These are phyloP conservation scores for Leishmania turanica DNA, from an alignment of 208 protist species.

Conservation along the genomic window DNA sequence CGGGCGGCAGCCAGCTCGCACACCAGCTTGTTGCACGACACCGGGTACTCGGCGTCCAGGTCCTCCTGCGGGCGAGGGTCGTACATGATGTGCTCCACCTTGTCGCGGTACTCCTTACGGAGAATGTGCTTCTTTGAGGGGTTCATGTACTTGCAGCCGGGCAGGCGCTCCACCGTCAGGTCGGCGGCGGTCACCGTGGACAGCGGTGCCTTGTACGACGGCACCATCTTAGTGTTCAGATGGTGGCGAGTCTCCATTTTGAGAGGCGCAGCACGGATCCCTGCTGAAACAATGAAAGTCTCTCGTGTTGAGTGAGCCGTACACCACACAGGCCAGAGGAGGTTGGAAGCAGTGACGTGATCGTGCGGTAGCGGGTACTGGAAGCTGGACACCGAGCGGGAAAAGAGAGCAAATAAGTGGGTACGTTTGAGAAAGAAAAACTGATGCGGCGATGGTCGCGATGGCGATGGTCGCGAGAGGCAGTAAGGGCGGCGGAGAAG, in stretches of 20 bases:
- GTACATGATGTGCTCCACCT: constrained; percentile 90
- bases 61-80: constrained; percentile 77
- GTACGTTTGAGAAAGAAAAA: not conserved
- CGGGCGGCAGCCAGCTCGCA: constrained; percentile 85
- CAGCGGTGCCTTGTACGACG: constrained; percentile 51
- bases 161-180: constrained; percentile 80
- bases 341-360: too few relatives aligned
- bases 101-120: constrained; percentile 72
- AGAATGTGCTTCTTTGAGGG: constrained; percentile 83
- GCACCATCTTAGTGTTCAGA: constrained; percentile 38
- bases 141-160: constrained; percentile 72
- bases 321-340: not conserved
- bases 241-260: constrained; percentile 16
- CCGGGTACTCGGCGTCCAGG: constrained; percentile 52
- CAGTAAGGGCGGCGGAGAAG: not conserved
- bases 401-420: not conserved
- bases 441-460: not conserved
- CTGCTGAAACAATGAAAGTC: not conserved
- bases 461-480: not conserved
- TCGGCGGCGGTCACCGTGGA: constrained; percentile 63
- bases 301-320: not conserved
- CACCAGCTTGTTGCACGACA: constrained; percentile 69
- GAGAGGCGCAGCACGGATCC: not conserved
- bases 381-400: not conserved
- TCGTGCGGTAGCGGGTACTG: not conserved